phyloP scores from a whole-genome alignment of 495 filamentous ascomycete genomes.

The Penicillium samsonianum region DNA sequence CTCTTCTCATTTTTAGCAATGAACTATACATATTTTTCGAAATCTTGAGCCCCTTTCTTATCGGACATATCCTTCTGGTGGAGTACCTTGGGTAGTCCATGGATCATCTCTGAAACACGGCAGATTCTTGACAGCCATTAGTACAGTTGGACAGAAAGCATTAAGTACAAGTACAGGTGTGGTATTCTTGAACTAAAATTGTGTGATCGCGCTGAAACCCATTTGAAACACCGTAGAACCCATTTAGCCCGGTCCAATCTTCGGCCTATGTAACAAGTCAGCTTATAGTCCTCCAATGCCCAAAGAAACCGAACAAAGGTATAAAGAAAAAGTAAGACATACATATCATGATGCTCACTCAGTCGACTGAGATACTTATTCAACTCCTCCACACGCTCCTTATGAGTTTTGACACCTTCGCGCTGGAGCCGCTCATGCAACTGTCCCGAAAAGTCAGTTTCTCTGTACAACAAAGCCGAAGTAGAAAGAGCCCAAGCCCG shows the following conservation, averaged over 20 bases:
- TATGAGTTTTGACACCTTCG: conserved; percentile 91
- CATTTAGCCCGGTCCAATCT: conserved; percentile 70
- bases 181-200: neutral
- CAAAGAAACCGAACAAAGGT: neutral
- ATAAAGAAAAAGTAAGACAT: conserved; percentile 31
- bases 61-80: neutral
- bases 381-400: conserved; percentile 92
- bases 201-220: conserved; percentile 6
- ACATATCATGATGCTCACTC: conserved; percentile 98
- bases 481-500: neutral
- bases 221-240: neutral
- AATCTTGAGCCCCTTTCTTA: neutral
- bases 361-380: conserved; percentile 89
- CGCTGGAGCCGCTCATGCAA: conserved; percentile 74
- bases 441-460: conserved; percentile 30
- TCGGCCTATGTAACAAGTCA: conserved; percentile 52
- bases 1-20: conserved; percentile 21
- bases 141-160: neutral
- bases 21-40: conserved; percentile 6
- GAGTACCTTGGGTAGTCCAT: neutral
- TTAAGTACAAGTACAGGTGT: neutral
- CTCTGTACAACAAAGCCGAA: conserved; percentile 11
- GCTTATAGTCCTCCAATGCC: conserved; percentile 4
- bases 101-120: neutral
- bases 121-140: neutral